A percentile compares a stretch with the other conserved stretches of the same genome.
These are phyloP conservation scores for Phialophora chinensis DNA, from an alignment of 2,329 filamentous ascomycete species.

Conservation along the genomic window DNA sequence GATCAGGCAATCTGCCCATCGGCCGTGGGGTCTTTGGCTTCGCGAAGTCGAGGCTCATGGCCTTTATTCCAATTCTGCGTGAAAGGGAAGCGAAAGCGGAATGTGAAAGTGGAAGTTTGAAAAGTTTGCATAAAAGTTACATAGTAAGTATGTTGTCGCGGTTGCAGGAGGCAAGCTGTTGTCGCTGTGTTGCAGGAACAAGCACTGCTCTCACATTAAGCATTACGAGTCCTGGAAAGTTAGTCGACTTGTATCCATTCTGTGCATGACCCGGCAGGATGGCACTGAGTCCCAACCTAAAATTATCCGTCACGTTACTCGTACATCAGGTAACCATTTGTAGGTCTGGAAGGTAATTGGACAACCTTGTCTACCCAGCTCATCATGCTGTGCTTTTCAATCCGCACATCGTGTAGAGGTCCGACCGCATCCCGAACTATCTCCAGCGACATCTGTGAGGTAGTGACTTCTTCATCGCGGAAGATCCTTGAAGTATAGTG, in stretches of 20 bases:
- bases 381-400: too few relatives aligned
- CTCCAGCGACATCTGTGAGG: too few relatives aligned
- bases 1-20: constrained; percentile 13
- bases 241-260: background rate
- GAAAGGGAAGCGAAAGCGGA: background rate
- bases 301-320: background rate
- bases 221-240: background rate
- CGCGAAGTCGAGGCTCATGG: constrained; percentile 27
- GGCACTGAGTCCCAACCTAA: background rate
- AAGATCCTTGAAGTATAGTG: too few relatives aligned
- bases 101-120: background rate
- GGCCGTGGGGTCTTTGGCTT: constrained; percentile 31
- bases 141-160: background rate
- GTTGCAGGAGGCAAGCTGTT: background rate
- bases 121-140: background rate
- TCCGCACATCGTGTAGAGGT: too few relatives aligned
- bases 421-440: too few relatives aligned
- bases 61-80: constrained; percentile 27
- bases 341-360: too few relatives aligned
- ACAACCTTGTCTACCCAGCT: too few relatives aligned
- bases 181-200: background rate
- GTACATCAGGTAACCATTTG: too few relatives aligned
- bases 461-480: too few relatives aligned
- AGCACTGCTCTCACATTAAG: background rate
- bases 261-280: background rate